Percentiles rank a stretch among this genome's conserved stretches.
These are phyloP conservation scores for Xylariales sp. DNA, from an alignment of 2,329 filamentous ascomycete genomes.

Conservation along the genomic window DNA sequence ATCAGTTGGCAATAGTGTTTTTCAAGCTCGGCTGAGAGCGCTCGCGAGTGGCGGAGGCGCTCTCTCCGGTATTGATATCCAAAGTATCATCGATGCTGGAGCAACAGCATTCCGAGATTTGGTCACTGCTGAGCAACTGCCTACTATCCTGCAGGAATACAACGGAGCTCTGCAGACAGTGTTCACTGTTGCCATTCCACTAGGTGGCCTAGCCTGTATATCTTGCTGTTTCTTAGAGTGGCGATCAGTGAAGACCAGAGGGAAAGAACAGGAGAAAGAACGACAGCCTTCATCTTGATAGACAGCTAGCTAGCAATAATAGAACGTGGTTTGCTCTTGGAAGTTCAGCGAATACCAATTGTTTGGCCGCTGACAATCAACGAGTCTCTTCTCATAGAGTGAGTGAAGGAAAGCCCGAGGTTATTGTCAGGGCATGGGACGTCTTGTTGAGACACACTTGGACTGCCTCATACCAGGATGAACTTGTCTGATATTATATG, in stretches of 20 bases:
- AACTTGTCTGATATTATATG: too few relatives aligned
- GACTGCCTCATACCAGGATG: too few relatives aligned
- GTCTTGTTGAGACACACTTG: too few relatives aligned
- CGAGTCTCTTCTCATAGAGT: too few relatives aligned
- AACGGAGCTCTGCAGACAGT: constrained; percentile 19
- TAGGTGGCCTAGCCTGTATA: constrained; percentile 17
- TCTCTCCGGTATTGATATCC: constrained; percentile 16
- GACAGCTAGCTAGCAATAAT: too few relatives aligned
- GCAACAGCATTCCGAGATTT: constrained; percentile 20
- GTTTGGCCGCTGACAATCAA: too few relatives aligned
- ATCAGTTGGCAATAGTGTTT: constrained; percentile 39
- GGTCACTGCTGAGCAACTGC: constrained; percentile 15
- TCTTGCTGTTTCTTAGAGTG: constrained; percentile 19
- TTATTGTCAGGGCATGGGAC: too few relatives aligned
- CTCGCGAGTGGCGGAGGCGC: constrained; percentile 11
- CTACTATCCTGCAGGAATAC: constrained; percentile 12
- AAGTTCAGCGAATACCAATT: too few relatives aligned
- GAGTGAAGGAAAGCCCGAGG: too few relatives aligned
- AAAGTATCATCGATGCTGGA: constrained; percentile 15
- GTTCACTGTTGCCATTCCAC: constrained; percentile 16
- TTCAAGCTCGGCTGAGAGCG: constrained; percentile 29
- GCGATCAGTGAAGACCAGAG: constrained; percentile 16
- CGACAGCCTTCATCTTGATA: not conserved
- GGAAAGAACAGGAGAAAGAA: not conserved
- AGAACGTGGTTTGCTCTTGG: too few relatives aligned